Conservation (phyloP, 192 early-diverging fungal genomes). For the Coemansia sp. region DNA sequence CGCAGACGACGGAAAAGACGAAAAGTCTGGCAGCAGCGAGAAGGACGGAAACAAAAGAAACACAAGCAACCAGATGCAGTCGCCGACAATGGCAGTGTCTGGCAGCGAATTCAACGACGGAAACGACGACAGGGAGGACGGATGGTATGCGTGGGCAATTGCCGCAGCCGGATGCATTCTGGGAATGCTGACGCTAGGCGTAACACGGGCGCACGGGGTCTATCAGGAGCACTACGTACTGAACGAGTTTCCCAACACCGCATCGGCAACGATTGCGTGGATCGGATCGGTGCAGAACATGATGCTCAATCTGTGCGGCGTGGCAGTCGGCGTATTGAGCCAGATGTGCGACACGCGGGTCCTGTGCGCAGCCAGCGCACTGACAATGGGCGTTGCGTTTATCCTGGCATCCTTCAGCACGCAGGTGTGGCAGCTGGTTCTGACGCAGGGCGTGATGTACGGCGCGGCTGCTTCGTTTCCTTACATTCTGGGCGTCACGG, state of each 20-base stretch:
- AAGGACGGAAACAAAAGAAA: too few relatives aligned
- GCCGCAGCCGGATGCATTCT: slow-evolving; percentile 41
- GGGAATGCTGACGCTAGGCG: slow-evolving; percentile 47
- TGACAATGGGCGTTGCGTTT: slow-evolving; percentile 34
- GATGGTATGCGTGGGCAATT: slow-evolving; percentile 41
- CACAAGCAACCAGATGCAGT: too few relatives aligned
- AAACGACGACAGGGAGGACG: slow-evolving; percentile 20
- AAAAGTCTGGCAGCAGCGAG: too few relatives aligned
- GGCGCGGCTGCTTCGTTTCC: slow-evolving; percentile 45
- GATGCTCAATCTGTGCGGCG: slow-evolving; percentile 43
- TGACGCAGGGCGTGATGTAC: slow-evolving; percentile 55
- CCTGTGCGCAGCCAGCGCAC: slow-evolving; percentile 25
- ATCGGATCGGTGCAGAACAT: slow-evolving; percentile 54
- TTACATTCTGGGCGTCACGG: slow-evolving; percentile 45
- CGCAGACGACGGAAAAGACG: too few relatives aligned
- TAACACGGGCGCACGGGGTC: slow-evolving; percentile 50
- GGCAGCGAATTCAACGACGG: slow-evolving; percentile 9
- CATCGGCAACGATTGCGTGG: slow-evolving; percentile 40
- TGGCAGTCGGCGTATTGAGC: slow-evolving; percentile 43
- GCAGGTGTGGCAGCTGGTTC: slow-evolving; percentile 52
- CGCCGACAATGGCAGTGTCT: too few relatives aligned
- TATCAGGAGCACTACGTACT: slow-evolving; percentile 49
- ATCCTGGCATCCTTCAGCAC: slow-evolving; percentile 56
- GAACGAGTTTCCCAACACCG: slow-evolving; percentile 24
- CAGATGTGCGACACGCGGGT: slow-evolving; percentile 32